Evolutionary conservation across 2,329 filamentous ascomycete species (phyloP), one percentile per base, ranked within the genome.

Genomic region (Corniculantispora saksenae): DNA sequence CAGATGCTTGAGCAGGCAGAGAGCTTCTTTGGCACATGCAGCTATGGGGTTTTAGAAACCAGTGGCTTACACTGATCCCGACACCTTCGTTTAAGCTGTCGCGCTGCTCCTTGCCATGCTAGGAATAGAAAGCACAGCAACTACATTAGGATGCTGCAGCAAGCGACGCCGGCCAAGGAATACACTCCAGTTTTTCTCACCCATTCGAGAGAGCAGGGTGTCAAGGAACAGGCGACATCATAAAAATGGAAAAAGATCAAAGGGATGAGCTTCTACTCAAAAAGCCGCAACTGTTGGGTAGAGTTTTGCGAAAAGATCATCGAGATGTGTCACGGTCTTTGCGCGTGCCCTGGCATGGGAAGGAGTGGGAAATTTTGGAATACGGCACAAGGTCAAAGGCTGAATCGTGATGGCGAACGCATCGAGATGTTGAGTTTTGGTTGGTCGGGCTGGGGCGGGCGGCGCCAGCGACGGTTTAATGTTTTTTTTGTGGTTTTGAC

Each of bases 401-500:
- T 25, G 35, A 53, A 61, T 61, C 59, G 48, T 32, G 59, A 61
- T 61, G 59, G 4, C 1, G 23, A 54, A 35, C 32, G 48, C 59
- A 61, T 61, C 59, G 59, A 61, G 59, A 61, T 61, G 48, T 61
- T 43, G 35, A 21, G 17, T 29, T 21, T 8, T 53, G 48, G 32
- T 53, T 53, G 59, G 59, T 29, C 40, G 3, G 25, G 54, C 54
- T 43, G 38, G 53, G 27, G 29, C 21, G 19, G 35, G 19, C 9
- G 23, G 32, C 23, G 10, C 35, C 9, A 21, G 25, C 6, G 19
- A 19, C 13, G 23, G 17, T 17, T 38, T 48, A 4, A 43, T 10
- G 17, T 51, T 54, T 25, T 54, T 25, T 61, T 61, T 35, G 32
- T 38, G 29, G 32, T 13, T 47, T 47, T 38, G 6, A 55, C 50